A percentile compares a stretch with the other conserved stretches of the same genome.
phyloP scores from a whole-genome alignment of 2,329 filamentous ascomycete species.

The Scytalidium lignicola region DNA sequence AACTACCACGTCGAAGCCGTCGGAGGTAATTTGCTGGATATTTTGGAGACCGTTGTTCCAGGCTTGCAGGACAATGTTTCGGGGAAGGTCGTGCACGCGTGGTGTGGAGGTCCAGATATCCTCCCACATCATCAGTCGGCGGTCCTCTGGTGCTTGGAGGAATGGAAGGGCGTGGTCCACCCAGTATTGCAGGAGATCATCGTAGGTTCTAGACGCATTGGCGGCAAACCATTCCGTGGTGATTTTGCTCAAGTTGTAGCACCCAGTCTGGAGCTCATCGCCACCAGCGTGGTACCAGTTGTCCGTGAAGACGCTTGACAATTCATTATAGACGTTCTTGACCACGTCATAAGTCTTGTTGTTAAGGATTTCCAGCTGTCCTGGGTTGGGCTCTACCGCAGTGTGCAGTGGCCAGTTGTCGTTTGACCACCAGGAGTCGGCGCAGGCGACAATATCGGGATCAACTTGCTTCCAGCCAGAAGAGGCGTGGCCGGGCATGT shows the following conservation, averaged over 20 bases:
- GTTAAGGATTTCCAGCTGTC: conserved; percentile 64
- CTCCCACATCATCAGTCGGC: conserved; percentile 71
- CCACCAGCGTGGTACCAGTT: conserved; percentile 79
- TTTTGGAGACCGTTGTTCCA: conserved; percentile 63
- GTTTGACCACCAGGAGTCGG: conserved; percentile 56
- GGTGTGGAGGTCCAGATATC: conserved; percentile 67
- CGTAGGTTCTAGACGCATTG: conserved; percentile 64
- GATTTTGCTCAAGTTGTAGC: conserved; percentile 51
- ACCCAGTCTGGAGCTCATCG: conserved; percentile 61
- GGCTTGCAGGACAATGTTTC: conserved; percentile 70
- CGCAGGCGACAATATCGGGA: conserved; percentile 58
- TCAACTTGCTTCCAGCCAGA: conserved; percentile 57
- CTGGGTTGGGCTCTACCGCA: conserved; percentile 54
- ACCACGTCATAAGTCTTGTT: conserved; percentile 58
- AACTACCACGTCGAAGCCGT: conserved; percentile 65
- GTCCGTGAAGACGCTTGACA: conserved; percentile 67
- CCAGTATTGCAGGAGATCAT: conserved; percentile 63
- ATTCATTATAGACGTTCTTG: conserved; percentile 55
- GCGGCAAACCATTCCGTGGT: conserved; percentile 59
- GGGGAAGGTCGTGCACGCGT: conserved; percentile 46
- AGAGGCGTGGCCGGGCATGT: conserved; percentile 70
- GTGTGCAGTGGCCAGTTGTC: conserved; percentile 56
- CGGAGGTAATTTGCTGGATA: conserved; percentile 52
- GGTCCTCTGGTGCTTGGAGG: conserved; percentile 55
- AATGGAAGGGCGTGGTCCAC: conserved; percentile 58